Conservation (phyloP, 495 filamentous ascomycete species). For the Hyaloscypha hepaticicola region DNA sequence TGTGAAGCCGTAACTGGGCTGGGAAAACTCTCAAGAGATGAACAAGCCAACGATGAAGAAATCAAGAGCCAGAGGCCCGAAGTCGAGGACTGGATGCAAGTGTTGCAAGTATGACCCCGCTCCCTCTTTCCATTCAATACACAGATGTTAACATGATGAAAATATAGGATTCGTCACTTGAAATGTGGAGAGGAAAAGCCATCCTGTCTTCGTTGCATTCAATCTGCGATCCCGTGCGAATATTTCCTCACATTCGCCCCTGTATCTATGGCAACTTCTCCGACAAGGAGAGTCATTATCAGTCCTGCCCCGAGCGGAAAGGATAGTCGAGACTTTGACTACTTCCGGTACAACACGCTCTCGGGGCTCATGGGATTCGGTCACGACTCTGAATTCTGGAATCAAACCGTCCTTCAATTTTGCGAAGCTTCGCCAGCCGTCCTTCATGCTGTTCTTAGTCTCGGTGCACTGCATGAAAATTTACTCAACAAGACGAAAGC, state of each 20-base stretch:
- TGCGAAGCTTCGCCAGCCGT: conserved; percentile 16
- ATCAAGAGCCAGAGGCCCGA: not conserved
- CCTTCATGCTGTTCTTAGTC: conserved; percentile 11
- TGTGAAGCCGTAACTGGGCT: not conserved
- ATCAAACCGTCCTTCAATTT: conserved; percentile 1
- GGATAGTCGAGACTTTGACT: conserved; percentile 14
- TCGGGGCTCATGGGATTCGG: conserved; percentile 12
- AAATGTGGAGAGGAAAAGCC: conserved; percentile 3
- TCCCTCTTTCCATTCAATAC: not conserved
- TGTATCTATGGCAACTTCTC: not conserved
- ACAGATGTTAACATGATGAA: not conserved
- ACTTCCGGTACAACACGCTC: conserved; percentile 9
- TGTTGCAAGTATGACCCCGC: not conserved
- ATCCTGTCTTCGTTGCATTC: not conserved
- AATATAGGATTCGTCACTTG: not conserved
- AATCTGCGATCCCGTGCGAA: not conserved
- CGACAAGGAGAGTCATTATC: not conserved
- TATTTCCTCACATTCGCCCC: not conserved
- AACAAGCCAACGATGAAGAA: not conserved
- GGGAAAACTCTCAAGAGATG: not conserved
- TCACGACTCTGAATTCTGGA: conserved; percentile 17
- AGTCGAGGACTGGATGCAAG: not conserved
- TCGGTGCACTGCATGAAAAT: conserved; percentile 16
- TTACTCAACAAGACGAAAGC: not conserved
- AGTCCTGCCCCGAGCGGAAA: not conserved